Conservation (phyloP, 352 stramenopile species). For the Globisporangium alternatum region DNA sequence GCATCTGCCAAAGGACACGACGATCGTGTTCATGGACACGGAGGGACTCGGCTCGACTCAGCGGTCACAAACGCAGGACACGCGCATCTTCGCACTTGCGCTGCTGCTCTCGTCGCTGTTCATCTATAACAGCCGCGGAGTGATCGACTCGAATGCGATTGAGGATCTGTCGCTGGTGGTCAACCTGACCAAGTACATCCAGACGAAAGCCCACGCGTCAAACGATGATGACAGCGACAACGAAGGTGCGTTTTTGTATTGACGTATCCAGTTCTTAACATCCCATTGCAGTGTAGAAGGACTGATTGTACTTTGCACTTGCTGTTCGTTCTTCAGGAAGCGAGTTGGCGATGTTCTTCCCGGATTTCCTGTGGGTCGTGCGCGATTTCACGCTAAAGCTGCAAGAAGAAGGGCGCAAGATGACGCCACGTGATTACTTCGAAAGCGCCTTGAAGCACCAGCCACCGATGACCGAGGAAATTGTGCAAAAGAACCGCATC, state of each 20-base stretch:
- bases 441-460: constrained; percentile 70
- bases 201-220: constrained; percentile 30
- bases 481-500: constrained; percentile 62
- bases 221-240: constrained; percentile 9
- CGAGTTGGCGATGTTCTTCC: constrained; percentile 62
- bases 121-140: constrained; percentile 77
- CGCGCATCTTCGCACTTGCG: constrained; percentile 65
- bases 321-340: constrained; percentile 11
- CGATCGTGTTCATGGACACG: constrained; percentile 74
- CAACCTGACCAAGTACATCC: constrained; percentile 74
- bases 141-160: constrained; percentile 73
- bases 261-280: no score
- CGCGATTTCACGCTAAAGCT: constrained; percentile 74
- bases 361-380: constrained; percentile 75
- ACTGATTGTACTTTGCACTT: background rate
- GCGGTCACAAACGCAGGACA: constrained; percentile 68
- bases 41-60: constrained; percentile 67
- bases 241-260: constrained; percentile 3
- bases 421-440: constrained; percentile 70
- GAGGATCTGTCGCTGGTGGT: constrained; percentile 78
- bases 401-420: constrained; percentile 49
- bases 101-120: constrained; percentile 68
- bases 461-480: constrained; percentile 36
- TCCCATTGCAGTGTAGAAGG: background rate
- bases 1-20: constrained; percentile 43